These are phyloP conservation scores for Suillus bovinus DNA, from an alignment of 768 basidiomycete species.

Conservation along the genomic window DNA sequence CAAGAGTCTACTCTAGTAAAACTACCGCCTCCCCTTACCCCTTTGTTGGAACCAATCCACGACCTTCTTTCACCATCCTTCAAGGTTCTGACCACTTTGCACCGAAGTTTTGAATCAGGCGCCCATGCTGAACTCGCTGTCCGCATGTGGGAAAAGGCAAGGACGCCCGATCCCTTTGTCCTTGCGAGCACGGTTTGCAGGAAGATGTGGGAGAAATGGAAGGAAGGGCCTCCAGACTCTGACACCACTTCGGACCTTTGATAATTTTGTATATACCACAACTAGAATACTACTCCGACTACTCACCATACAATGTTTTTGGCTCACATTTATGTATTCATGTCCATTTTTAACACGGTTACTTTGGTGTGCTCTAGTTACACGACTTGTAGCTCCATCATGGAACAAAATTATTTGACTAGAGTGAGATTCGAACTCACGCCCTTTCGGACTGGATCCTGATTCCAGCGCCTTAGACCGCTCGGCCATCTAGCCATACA, in stretches of 20 bases:
- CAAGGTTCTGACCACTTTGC: conserved; percentile 50
- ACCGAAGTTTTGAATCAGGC: conserved; percentile 55
- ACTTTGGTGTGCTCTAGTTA: neutral
- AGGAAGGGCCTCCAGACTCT: conserved; percentile 22
- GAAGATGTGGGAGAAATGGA: conserved; percentile 41
- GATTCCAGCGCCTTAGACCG: conserved; percentile 62
- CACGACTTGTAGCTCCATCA: neutral
- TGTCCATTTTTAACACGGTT: neutral
- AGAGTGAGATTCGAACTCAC: conserved; percentile 14
- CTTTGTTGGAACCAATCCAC: conserved; percentile 51
- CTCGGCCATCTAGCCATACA: conserved; percentile 49
- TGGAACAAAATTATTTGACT: neutral
- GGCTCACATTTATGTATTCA: neutral
- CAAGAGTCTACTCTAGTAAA: conserved; percentile 55
- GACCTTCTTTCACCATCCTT: conserved; percentile 59
- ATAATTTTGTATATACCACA: neutral
- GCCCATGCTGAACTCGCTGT: conserved; percentile 56
- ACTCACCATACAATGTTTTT: neutral
- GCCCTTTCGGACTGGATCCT: conserved; percentile 40
- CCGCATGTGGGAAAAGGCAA: conserved; percentile 65
- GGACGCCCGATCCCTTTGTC: conserved; percentile 56
- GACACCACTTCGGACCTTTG: conserved; percentile 11
- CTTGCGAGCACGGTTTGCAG: conserved; percentile 41
- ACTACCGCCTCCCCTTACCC: conserved; percentile 56
- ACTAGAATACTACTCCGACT: conserved; percentile 6